These are phyloP conservation scores for Chlorella sp. DNA, from an alignment of 139 green algal genomes.

Conservation along the genomic window DNA sequence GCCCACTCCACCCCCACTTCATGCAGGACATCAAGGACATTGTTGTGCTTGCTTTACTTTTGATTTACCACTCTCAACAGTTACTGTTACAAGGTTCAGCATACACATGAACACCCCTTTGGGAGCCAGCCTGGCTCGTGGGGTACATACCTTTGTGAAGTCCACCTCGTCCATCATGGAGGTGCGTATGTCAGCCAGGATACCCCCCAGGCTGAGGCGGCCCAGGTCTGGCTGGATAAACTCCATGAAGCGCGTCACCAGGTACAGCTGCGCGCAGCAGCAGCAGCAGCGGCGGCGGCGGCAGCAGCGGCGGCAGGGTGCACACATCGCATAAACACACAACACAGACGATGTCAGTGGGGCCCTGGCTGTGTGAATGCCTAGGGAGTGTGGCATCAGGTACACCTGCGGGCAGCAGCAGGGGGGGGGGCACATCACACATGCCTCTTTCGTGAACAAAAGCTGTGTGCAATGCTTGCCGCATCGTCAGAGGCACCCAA, in stretches of 20 bases:
- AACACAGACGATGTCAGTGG: neutral
- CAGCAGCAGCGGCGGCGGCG: too few species aligned
- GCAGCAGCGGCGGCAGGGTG: too few species aligned
- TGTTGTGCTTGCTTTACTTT: conserved; percentile 52
- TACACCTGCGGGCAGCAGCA: too few species aligned
- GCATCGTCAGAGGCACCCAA: too few species aligned
- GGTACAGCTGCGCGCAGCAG: neutral
- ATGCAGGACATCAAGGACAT: neutral
- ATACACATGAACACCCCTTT: too few species aligned
- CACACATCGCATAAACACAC: neutral
- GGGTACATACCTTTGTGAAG: conserved; percentile 83
- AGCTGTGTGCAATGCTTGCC: too few species aligned
- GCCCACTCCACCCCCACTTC: neutral
- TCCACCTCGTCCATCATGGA: conserved; percentile 93
- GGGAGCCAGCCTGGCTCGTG: too few species aligned
- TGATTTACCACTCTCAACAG: too few species aligned
- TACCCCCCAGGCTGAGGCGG: too few species aligned
- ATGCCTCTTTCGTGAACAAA: too few species aligned
- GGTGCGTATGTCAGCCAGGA: conserved; percentile 59
- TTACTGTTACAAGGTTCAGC: too few species aligned
- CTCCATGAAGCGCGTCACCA: neutral
- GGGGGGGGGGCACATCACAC: too few species aligned
- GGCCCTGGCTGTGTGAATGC: neutral
- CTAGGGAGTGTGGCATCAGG: neutral
- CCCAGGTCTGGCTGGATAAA: neutral